Base-by-base conservation (phyloP, 257 asterid genomes). In the Cruciata laevipes region DNA sequence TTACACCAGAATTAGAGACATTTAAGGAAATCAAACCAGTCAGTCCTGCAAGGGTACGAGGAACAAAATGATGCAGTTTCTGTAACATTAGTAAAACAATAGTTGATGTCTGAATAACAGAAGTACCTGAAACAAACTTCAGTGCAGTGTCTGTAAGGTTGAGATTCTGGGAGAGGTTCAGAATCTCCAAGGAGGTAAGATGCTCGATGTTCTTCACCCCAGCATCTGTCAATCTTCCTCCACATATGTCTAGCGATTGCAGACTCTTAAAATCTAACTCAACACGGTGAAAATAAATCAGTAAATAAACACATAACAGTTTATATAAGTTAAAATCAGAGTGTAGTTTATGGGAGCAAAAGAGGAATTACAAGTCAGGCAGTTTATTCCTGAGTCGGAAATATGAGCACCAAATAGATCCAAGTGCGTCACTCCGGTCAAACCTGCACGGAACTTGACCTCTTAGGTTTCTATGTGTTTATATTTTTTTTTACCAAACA, bases 391-490 rank as follows among this genome's bases (percentile, higher is more conserved):
- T 32, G 86, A 82, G 82, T 94, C 99, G 52, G 98, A 87, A 71
- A 94, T 94, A 31, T 84, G 85, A 55, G 99, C 99, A 71, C 99
- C 99, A 73, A 94, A 94, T 32, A 94, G 95, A 84, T 94, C 98
- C 80, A 94, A 87, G 70, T 90, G 97, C 52, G 83, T 87, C 68
- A 94, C 72, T 51, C 96, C 95, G 73, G 96, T 89, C 84, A 94
- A 80, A 74, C 77, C 99, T 94, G 91, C 87, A 52, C 55, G 70
- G 58, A 35, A 63, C 21, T 56, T 63, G 23, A 47, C 9, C 55
- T 61, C 13, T 69, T 18, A 40, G 35, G 58, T 24, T 9, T 20
- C 13, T 10, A 13, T 16, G 38, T 1, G 20, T n/a, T n/a, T n/a
- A 5, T 12, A 16, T 17, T 14, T 21, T 6, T 38, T 21, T 20